Percentiles rank a stretch among this genome's conserved stretches.
phyloP scores from a whole-genome alignment of 2,329 filamentous ascomycete genomes.

The Grosmannia clavigera region DNA sequence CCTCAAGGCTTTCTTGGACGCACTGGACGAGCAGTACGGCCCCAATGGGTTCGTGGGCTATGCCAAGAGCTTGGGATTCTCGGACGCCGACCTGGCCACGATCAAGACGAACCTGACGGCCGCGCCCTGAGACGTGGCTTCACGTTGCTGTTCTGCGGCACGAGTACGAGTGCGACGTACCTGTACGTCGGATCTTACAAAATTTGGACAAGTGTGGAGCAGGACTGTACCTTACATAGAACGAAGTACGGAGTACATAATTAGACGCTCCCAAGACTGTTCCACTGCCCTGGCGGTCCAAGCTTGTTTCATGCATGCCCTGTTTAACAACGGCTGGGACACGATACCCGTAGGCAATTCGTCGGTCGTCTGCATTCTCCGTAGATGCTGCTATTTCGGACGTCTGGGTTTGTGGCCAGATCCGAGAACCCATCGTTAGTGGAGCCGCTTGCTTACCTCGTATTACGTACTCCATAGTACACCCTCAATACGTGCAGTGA shows the following conservation, averaged over 20 bases:
- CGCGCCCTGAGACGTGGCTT: not conserved
- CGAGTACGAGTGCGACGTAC: not conserved
- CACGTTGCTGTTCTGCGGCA: too few relatives aligned
- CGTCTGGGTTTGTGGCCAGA: too few relatives aligned
- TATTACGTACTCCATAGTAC: too few relatives aligned
- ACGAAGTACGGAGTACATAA: too few relatives aligned
- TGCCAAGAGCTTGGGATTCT: constrained; percentile 33
- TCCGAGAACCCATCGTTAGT: too few relatives aligned
- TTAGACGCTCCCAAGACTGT: not conserved
- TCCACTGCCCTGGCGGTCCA: not conserved
- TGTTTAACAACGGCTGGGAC: not conserved
- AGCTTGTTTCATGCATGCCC: not conserved
- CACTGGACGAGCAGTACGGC: constrained; percentile 26
- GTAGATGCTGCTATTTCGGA: too few relatives aligned
- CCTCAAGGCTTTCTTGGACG: constrained; percentile 34
- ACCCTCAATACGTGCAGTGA: too few relatives aligned
- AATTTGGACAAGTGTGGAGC: not conserved
- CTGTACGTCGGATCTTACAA: not conserved
- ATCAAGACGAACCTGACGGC: constrained; percentile 32
- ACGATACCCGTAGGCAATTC: too few relatives aligned
- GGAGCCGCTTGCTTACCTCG: too few relatives aligned
- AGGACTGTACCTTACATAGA: too few relatives aligned
- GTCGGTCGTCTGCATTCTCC: too few relatives aligned
- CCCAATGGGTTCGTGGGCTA: constrained; percentile 36
- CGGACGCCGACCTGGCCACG: constrained; percentile 28